Evolutionary conservation across 768 basidiomycete genomes (phyloP).

Genomic region (Baorangia bicolor): DNA sequence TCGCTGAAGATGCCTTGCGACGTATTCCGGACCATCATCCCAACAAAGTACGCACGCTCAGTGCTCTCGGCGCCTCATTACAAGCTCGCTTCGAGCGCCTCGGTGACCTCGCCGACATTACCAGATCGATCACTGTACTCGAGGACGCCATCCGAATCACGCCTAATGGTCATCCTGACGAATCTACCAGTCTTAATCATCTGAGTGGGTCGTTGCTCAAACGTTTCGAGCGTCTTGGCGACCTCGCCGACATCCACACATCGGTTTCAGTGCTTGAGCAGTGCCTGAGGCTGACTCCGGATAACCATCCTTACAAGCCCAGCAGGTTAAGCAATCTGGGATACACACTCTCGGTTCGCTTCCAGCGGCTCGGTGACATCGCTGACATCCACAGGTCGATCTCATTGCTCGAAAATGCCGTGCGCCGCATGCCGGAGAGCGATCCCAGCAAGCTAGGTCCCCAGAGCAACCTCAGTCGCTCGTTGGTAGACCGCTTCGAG

Average conservation of each 20-base stretch:
- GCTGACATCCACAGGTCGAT: background rate
- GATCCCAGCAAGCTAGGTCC: background rate
- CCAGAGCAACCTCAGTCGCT: background rate
- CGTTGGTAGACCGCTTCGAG: background rate
- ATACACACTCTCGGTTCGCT: background rate
- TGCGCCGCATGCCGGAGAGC: background rate
- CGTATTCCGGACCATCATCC: slow-evolving; percentile 2
- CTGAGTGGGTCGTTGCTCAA: no score
- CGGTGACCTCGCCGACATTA: background rate
- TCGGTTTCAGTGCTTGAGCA: background rate
- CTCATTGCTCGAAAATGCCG: background rate
- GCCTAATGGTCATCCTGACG: no score
- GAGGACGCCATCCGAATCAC: background rate
- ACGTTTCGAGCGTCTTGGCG: slow-evolving; percentile 1
- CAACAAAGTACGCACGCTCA: background rate
- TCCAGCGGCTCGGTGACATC: background rate
- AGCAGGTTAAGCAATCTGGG: background rate
- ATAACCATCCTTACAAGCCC: background rate
- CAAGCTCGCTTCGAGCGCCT: background rate
- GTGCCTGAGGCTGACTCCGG: background rate
- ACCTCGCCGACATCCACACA: background rate
- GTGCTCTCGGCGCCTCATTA: background rate
- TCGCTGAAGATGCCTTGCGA: background rate
- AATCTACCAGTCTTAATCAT: no score
- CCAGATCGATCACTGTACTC: background rate